Evolutionary conservation across 306 rosid genomes (phyloP).

Genomic region (peach (Prunus persica)): DNA sequence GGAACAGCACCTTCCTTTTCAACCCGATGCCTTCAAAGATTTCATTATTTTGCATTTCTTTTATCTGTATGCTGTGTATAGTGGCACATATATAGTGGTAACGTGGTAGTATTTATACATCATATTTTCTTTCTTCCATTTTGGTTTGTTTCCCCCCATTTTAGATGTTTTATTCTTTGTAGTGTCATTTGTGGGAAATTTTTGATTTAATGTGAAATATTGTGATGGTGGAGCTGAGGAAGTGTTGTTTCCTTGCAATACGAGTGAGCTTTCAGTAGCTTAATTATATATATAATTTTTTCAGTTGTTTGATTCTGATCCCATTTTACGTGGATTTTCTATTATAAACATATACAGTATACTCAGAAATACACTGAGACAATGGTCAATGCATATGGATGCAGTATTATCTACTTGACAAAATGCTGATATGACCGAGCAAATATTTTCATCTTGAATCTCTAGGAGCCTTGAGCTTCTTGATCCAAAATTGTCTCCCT

Average conservation of each 20-base stretch:
- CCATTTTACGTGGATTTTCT: neutral
- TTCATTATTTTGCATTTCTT: constrained; percentile 10
- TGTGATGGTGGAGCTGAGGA: neutral
- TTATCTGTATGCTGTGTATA: constrained; percentile 19
- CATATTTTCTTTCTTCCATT: neutral
- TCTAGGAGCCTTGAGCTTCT: neutral
- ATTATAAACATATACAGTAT: no score
- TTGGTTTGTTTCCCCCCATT: neutral
- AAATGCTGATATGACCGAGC: neutral
- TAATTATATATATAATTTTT: neutral
- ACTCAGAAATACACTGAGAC: neutral
- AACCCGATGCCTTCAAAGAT: neutral
- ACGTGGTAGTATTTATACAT: constrained; percentile 10
- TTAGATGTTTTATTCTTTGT: constrained; percentile 8
- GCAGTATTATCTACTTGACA: neutral
- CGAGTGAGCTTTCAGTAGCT: neutral
- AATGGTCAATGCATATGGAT: neutral
- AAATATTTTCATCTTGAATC: neutral
- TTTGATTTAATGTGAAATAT: constrained; percentile 20
- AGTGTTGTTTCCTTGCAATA: constrained; percentile 5
- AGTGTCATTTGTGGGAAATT: constrained; percentile 11
- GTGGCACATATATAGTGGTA: constrained; percentile 13
- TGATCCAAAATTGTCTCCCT: neutral
- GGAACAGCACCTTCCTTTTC: constrained; percentile 18
- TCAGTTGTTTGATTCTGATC: neutral